Base-by-base conservation (phyloP, 306 rosid genomes). In the Dalbergia cochinchinensis region DNA sequence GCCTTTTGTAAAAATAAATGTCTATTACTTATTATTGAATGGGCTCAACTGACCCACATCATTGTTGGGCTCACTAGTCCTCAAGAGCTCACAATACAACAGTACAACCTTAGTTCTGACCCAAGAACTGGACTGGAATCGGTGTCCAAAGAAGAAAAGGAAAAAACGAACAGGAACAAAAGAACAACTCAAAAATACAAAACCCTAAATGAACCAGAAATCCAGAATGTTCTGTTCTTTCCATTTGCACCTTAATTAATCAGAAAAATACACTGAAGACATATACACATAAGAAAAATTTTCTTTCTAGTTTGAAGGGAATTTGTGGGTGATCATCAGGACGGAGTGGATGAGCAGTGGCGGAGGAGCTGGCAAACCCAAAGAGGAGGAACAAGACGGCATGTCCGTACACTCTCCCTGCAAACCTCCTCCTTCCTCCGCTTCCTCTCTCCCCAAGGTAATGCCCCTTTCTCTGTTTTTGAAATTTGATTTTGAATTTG, bases 381-480 rank as follows among this genome's bases (percentile, higher is more conserved):
- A 89, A 67, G 98, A 96, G 44, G 99, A 96, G 83, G 97, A 96
- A 31, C 98, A 91, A 82, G 99, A 96, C 80, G 99, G 92, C 74
- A 85, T 89, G 88, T 96, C 98, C 44, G 97, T 91, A 41, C 99
- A 96, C 58, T 96, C 98, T 82, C 98, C 99, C 5, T 96, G 99
- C 91, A 96, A 96, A 78, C 93, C 96, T 78, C 97, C 92, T 34
- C 98, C 96, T 78, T 96, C 99, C 67, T 93, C 99, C 51, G 94
- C 94, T 88, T 93, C 99, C 60, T 93, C 97, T 83, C 92, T 93
- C 69, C 86, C 90, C 64, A 96, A 93, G 96, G 97, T 87, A 54
- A 16, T 18, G 0, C 8, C 18, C 11, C 18, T 83, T 61, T 82
- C 50, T 76, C 65, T 76, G 77, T 84, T 45, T 82, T 37, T 3